Conservation (phyloP, 2,329 filamentous ascomycete species). For the Metarhizium sp. region DNA sequence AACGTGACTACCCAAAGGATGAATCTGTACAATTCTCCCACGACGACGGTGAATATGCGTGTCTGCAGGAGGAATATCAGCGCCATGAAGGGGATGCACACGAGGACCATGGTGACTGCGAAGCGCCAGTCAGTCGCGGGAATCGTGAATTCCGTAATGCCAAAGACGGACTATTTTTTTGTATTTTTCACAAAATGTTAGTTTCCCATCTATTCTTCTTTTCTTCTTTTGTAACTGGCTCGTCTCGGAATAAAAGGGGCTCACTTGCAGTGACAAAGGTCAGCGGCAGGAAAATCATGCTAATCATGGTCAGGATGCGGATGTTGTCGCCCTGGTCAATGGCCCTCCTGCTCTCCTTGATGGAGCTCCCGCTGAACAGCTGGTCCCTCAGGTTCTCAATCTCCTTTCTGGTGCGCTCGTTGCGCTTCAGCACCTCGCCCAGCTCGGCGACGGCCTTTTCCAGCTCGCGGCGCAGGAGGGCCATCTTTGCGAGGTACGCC, state of each 20-base stretch:
- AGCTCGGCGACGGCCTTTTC: constrained; percentile 42
- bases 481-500: constrained; percentile 40
- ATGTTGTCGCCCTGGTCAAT: constrained; percentile 58
- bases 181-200: too few species aligned
- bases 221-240: too few species aligned
- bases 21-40: constrained; percentile 9
- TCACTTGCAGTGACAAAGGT: constrained; percentile 46
- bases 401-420: constrained; percentile 43
- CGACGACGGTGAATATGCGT: constrained; percentile 22
- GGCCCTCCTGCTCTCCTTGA: constrained; percentile 50
- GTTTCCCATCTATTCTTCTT: too few species aligned
- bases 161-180: constrained; percentile 37
- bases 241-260: background rate
- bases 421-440: constrained; percentile 35
- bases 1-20: background rate
- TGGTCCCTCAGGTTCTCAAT: constrained; percentile 50
- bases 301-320: constrained; percentile 49
- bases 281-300: constrained; percentile 51
- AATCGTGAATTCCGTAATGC: constrained; percentile 38
- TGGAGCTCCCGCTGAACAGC: constrained; percentile 53
- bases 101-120: constrained; percentile 54
- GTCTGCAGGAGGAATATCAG: constrained; percentile 37
- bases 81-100: constrained; percentile 41
- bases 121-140: constrained; percentile 35
- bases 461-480: constrained; percentile 35